phyloP scores from a whole-genome alignment of 148 eudicot genomes.

The Fagopyrum esculentum region DNA sequence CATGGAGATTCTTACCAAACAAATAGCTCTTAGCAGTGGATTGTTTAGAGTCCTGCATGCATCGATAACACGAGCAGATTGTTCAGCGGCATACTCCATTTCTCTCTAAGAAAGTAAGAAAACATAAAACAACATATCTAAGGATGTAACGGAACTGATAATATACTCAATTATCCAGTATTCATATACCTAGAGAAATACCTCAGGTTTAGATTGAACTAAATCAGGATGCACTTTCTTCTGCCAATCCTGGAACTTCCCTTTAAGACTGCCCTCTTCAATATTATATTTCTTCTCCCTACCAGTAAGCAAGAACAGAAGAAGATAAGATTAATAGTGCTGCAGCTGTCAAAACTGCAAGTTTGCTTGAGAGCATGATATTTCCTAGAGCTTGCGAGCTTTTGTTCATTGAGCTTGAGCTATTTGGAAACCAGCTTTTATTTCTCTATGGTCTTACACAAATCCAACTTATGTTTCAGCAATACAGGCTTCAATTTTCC shows the following conservation, averaged over 20 bases:
- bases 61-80: constrained; percentile 84
- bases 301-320: not conserved
- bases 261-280: constrained; percentile 52
- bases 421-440: too few relatives aligned
- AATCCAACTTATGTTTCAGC: too few relatives aligned
- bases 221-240: constrained; percentile 95
- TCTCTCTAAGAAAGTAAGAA: constrained; percentile 47
- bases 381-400: too few relatives aligned
- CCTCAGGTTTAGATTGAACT: constrained; percentile 90
- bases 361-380: too few relatives aligned
- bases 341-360: too few relatives aligned
- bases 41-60: constrained; percentile 73
- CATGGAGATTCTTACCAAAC: constrained; percentile 43
- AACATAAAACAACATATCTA: constrained; percentile 11
- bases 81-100: constrained; percentile 87
- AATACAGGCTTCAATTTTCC: too few relatives aligned
- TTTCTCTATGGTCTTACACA: too few relatives aligned
- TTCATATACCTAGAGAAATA: constrained; percentile 14
- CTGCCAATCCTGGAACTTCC: constrained; percentile 89
- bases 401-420: too few relatives aligned
- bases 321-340: too few relatives aligned
- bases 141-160: constrained; percentile 7
- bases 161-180: too few relatives aligned
- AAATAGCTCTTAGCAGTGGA: constrained; percentile 72
- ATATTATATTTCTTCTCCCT: constrained; percentile 67